These are phyloP conservation scores for Amorphotheca resinae DNA, from an alignment of 495 filamentous ascomycete genomes.

Conservation along the genomic window DNA sequence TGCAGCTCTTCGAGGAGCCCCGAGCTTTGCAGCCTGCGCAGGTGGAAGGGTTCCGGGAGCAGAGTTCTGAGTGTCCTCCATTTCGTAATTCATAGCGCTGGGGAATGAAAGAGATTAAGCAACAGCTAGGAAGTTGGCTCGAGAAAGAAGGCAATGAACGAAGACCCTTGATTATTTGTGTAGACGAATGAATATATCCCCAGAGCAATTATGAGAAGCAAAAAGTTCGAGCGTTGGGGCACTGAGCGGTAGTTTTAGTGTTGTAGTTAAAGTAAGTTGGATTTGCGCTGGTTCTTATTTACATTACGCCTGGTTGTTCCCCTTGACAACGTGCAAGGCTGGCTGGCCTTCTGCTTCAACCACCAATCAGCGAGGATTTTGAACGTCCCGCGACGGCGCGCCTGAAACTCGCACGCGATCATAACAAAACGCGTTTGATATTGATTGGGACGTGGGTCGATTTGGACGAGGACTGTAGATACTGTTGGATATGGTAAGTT, in stretches of 20 bases:
- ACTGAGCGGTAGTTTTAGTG: too few relatives aligned
- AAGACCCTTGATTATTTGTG: constrained; percentile 1
- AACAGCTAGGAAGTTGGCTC: neutral
- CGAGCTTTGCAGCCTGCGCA: constrained; percentile 44
- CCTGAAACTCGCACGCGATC: constrained; percentile 17
- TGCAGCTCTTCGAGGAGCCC: constrained; percentile 37
- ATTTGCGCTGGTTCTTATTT: too few relatives aligned
- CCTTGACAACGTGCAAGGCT: constrained; percentile 11
- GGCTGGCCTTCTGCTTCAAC: constrained; percentile 4
- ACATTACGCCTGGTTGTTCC: neutral
- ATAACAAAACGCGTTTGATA: constrained; percentile 19
- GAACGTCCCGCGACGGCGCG: neutral
- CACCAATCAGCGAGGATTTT: constrained; percentile 14
- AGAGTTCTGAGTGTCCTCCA: constrained; percentile 62
- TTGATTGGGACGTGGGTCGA: neutral
- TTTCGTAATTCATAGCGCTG: constrained; percentile 20
- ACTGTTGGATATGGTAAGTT: constrained; percentile 21
- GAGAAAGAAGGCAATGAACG: constrained; percentile 4
- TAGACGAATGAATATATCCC: neutral
- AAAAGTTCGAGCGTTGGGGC: too few relatives aligned
- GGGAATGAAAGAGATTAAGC: constrained; percentile 1
- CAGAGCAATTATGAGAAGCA: neutral
- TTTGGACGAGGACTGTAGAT: neutral
- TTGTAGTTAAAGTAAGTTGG: too few relatives aligned
- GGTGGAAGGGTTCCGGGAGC: constrained; percentile 43